Evolutionary conservation across 805 yeast species (phyloP).

Genomic region (Ogataea methanolica): DNA sequence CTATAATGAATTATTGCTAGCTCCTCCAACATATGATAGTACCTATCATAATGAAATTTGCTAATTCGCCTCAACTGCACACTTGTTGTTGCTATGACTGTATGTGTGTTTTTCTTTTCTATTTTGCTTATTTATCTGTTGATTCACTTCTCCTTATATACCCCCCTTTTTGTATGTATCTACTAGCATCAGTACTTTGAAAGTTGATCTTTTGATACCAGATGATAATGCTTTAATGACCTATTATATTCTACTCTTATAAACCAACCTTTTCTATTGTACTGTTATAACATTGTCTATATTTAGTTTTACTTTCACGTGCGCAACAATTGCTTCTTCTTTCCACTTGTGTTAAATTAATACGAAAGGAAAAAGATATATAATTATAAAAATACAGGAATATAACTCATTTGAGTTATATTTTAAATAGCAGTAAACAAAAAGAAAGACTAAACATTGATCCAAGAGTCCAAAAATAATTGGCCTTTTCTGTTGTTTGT

Average conservation of each 20-base stretch:
- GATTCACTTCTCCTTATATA: too few relatives aligned
- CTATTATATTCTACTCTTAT: neutral
- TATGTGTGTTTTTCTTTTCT: too few relatives aligned
- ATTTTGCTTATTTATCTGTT: too few relatives aligned
- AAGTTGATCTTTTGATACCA: too few relatives aligned
- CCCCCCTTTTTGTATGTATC: too few relatives aligned
- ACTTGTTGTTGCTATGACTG: too few relatives aligned
- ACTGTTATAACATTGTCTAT: neutral
- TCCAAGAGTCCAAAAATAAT: slow-evolving; percentile 29
- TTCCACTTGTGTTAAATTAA: slow-evolving; percentile 1
- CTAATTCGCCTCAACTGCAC: too few relatives aligned
- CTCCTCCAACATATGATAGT: neutral
- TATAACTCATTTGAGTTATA: too few relatives aligned
- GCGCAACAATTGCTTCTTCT: neutral
- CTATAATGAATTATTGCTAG: too few relatives aligned
- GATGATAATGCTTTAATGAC: too few relatives aligned
- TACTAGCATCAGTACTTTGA: too few relatives aligned
- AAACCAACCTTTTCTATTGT: neutral
- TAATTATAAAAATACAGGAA: neutral
- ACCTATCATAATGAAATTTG: neutral
- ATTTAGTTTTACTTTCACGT: neutral
- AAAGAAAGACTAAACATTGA: slow-evolving; percentile 12
- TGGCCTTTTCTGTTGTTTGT: slow-evolving; percentile 9
- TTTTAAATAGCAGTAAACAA: too few relatives aligned
- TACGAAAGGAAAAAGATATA: neutral